A percentile compares a stretch with the other conserved stretches of the same genome.
phyloP scores from a whole-genome alignment of 805 yeast species.

The Naumovozyma dairenensis region DNA sequence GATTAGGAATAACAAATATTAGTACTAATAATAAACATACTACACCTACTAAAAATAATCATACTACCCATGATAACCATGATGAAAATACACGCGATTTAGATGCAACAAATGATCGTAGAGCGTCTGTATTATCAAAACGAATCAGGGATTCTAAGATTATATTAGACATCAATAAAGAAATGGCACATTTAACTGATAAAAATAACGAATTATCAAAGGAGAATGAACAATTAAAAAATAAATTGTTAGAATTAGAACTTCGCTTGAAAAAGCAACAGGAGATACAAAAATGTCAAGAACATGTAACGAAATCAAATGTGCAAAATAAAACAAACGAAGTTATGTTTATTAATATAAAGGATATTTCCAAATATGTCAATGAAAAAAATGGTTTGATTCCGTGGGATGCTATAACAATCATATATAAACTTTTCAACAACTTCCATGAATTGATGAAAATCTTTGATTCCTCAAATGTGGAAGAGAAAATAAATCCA shows the following conservation, averaged over 20 bases:
- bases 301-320: no score
- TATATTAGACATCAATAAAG: not conserved
- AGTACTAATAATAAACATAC: no score
- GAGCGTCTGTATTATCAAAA: not conserved
- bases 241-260: conserved; percentile 36
- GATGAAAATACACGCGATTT: not conserved
- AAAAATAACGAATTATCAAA: conserved; percentile 17
- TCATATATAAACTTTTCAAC: conserved; percentile 3
- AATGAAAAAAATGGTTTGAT: conserved; percentile 10
- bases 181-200: conserved; percentile 10
- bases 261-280: conserved; percentile 24
- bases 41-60: not conserved
- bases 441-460: conserved; percentile 4
- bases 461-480: conserved; percentile 1
- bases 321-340: no score
- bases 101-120: no score
- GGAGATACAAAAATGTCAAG: no score
- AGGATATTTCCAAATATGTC: no score
- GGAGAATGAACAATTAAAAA: conserved; percentile 27
- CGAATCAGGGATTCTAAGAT: not conserved
- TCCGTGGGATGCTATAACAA: conserved; percentile 6
- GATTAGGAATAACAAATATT: no score
- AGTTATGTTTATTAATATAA: no score
- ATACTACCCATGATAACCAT: not conserved
- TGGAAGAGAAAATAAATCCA: conserved; percentile 29